Conservation (phyloP, 1,284 basidiomycete genomes). For the Ganoderma sp. region DNA sequence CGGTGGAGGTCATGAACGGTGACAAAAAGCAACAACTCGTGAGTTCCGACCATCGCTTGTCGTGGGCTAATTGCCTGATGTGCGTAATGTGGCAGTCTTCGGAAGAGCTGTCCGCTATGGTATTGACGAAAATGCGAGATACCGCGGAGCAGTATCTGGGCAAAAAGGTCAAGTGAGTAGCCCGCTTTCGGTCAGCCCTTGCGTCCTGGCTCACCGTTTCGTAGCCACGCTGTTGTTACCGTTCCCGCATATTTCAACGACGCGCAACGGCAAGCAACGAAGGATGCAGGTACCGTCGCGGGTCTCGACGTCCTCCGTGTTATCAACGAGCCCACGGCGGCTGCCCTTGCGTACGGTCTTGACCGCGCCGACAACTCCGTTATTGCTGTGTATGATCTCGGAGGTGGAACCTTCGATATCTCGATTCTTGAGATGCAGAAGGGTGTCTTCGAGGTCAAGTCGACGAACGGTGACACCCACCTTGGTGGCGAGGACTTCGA, state of each 20-base stretch:
- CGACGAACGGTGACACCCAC: slow-evolving; percentile 98
- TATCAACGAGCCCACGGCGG: slow-evolving; percentile 99
- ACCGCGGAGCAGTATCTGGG: slow-evolving; percentile 93
- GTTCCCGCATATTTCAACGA: slow-evolving; percentile 99
- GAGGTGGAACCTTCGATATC: slow-evolving; percentile 97
- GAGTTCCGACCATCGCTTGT: slow-evolving; percentile 15
- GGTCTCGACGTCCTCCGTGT: slow-evolving; percentile 97
- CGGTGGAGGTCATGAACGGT: slow-evolving; percentile 81
- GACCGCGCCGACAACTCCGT: slow-evolving; percentile 84
- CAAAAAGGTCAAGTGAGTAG: slow-evolving; percentile 89
- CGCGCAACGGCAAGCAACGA: slow-evolving; percentile 97
- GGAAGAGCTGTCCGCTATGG: slow-evolving; percentile 87
- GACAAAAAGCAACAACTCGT: slow-evolving; percentile 73
- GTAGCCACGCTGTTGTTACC: slow-evolving; percentile 84
- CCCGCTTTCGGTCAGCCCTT: background rate
- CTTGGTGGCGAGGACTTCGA: slow-evolving; percentile 99
- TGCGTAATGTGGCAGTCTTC: slow-evolving; percentile 55
- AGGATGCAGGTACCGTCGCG: slow-evolving; percentile 96
- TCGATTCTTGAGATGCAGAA: slow-evolving; percentile 99
- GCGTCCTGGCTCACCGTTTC: background rate
- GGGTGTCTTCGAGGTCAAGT: slow-evolving; percentile 99
- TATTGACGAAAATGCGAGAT: slow-evolving; percentile 93
- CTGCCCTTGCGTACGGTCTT: slow-evolving; percentile 95
- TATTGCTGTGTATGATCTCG: slow-evolving; percentile 91
- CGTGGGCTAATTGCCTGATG: too few species aligned